phyloP scores from a whole-genome alignment of 345 rosid species.

The Euphorbia pulcherrima region DNA sequence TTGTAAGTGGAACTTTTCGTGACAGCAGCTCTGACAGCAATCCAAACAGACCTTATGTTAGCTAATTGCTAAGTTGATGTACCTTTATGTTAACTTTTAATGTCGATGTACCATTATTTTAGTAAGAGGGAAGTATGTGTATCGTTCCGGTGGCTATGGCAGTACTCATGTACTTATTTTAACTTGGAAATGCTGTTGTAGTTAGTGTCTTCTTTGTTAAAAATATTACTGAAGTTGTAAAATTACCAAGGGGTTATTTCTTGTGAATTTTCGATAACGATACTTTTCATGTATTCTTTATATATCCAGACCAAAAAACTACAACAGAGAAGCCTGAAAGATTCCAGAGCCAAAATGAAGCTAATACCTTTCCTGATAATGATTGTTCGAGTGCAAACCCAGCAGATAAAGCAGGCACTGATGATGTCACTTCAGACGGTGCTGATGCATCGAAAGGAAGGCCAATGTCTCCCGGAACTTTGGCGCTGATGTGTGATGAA shows the following conservation, averaged over 20 bases:
- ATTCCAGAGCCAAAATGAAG: conserved; percentile 43
- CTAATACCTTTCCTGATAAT: conserved; percentile 39
- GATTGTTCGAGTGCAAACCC: conserved; percentile 54
- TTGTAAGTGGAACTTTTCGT: too few species aligned
- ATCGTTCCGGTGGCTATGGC: too few species aligned
- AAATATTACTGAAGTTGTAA: background rate
- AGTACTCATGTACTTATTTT: background rate
- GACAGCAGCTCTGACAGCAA: too few species aligned
- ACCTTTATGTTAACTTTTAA: too few species aligned
- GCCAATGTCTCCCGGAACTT: conserved; percentile 95
- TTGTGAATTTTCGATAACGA: background rate
- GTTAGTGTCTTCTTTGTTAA: background rate
- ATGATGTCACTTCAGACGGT: conserved; percentile 50
- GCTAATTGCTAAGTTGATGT: too few species aligned
- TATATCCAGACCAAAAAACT: conserved; percentile 48
- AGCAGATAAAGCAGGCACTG: conserved; percentile 46
- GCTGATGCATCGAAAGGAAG: conserved; percentile 56
- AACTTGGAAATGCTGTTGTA: background rate
- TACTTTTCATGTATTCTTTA: conserved; percentile 7
- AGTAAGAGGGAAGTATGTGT: too few species aligned
- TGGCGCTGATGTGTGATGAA: conserved; percentile 99
- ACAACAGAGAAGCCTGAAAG: conserved; percentile 49
- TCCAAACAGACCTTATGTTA: too few species aligned
- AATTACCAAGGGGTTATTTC: background rate
- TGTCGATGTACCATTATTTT: too few species aligned